Evolutionary conservation across 768 basidiomycete species (phyloP).

Genomic region (Mycena filopes): DNA sequence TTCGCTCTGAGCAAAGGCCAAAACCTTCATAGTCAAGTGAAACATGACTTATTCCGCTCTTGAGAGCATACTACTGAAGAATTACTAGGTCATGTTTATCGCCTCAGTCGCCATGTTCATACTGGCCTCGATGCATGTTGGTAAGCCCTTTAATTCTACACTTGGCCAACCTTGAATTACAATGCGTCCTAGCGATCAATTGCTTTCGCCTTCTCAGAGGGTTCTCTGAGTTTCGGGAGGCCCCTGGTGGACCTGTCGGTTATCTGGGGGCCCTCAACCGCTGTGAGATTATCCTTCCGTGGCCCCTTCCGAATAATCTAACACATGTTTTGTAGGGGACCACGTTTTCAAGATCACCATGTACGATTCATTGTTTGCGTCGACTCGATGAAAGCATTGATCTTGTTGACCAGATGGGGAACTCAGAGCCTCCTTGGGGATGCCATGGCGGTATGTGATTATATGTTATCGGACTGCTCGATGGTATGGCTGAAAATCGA

Average conservation of each 20-base stretch:
- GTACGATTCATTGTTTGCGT: not conserved
- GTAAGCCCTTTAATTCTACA: not conserved
- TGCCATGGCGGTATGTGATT: conserved; percentile 26
- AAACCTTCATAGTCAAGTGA: conserved; percentile 25
- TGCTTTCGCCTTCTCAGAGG: conserved; percentile 28
- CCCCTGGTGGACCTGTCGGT: conserved; percentile 28
- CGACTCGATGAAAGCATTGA: too few relatives aligned
- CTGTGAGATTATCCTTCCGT: conserved; percentile 16
- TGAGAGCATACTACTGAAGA: not conserved
- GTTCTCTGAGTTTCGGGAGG: conserved; percentile 14
- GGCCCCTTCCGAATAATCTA: not conserved
- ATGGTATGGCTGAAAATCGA: not conserved
- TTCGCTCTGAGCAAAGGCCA: not conserved
- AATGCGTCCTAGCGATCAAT: conserved; percentile 33
- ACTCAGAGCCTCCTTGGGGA: conserved; percentile 36
- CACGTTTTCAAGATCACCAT: conserved; percentile 35
- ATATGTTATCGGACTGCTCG: too few relatives aligned
- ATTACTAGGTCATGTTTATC: conserved; percentile 32
- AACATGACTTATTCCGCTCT: not conserved
- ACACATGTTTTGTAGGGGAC: conserved; percentile 18
- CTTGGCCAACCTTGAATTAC: too few relatives aligned
- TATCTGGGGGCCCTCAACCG: conserved; percentile 26
- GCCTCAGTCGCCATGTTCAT: conserved; percentile 34
- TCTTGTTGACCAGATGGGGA: conserved; percentile 20
- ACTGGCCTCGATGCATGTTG: conserved; percentile 31